Evolutionary conservation across 768 basidiomycete genomes (phyloP).

Genomic region (Termitomyces heimii): DNA sequence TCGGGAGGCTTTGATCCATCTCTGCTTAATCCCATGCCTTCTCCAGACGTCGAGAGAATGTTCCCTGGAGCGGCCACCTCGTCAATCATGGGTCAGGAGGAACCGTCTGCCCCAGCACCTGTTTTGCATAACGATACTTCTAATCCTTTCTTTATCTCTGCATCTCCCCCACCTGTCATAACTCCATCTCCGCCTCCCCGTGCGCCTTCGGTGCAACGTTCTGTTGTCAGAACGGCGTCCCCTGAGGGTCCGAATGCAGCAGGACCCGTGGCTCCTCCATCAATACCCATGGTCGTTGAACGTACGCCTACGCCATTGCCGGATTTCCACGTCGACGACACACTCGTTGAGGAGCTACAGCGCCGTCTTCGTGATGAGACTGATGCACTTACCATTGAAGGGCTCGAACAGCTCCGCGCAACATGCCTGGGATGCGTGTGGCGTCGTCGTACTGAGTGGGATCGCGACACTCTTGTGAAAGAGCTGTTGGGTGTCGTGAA

Average conservation of each 20-base stretch:
- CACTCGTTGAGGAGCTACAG: slow-evolving; percentile 42
- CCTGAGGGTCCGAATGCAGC: slow-evolving; percentile 10
- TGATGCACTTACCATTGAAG: slow-evolving; percentile 64
- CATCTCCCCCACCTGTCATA: slow-evolving; percentile 1
- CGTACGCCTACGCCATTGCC: slow-evolving; percentile 68
- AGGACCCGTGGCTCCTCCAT: slow-evolving; percentile 12
- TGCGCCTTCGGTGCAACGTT: slow-evolving; percentile 11
- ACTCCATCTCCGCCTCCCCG: slow-evolving; percentile 15
- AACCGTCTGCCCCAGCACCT: slow-evolving; percentile 1
- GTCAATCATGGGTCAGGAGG: slow-evolving; percentile 1
- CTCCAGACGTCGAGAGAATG: slow-evolving; percentile 18
- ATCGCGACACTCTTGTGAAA: slow-evolving; percentile 58
- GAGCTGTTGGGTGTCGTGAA: slow-evolving; percentile 53
- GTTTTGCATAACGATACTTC: slow-evolving; percentile 10
- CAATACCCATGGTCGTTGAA: slow-evolving; percentile 45
- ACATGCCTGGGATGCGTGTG: slow-evolving; percentile 77
- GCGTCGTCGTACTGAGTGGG: slow-evolving; percentile 79
- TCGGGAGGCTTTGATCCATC: slow-evolving; percentile 42
- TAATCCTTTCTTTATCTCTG: slow-evolving; percentile 15
- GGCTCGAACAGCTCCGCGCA: slow-evolving; percentile 92
- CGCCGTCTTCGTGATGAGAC: slow-evolving; percentile 50
- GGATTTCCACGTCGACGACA: slow-evolving; percentile 64
- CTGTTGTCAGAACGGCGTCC: slow-evolving; percentile 11
- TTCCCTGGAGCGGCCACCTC: slow-evolving; percentile 14
- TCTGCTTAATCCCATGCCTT: slow-evolving; percentile 47